Percentiles rank a stretch among this genome's conserved stretches.
Conservation (phyloP, 2,329 filamentous ascomycete genomes). For the Diaporthe ilicicola region DNA sequence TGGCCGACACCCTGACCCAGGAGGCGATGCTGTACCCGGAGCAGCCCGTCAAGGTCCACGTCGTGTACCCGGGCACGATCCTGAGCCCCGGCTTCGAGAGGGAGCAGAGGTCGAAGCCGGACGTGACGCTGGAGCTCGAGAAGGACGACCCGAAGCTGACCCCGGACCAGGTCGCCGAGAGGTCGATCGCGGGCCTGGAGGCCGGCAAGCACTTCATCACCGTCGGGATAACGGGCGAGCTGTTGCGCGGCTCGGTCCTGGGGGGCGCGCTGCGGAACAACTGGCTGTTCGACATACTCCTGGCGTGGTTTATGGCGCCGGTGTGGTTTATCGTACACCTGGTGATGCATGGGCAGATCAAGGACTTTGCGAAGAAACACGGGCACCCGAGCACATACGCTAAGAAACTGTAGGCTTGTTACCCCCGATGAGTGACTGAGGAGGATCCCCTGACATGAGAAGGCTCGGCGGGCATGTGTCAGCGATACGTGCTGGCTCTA, state of each 20-base stretch:
- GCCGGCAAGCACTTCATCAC: slow-evolving; percentile 82
- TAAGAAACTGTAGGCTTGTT: slow-evolving; percentile 40
- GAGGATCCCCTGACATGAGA: not conserved
- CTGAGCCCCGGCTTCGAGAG: slow-evolving; percentile 75
- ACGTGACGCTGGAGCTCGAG: slow-evolving; percentile 81
- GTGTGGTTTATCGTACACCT: slow-evolving; percentile 66
- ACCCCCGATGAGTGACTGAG: not conserved
- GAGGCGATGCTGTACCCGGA: slow-evolving; percentile 89
- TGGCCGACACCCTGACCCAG: slow-evolving; percentile 84
- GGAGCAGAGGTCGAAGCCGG: slow-evolving; percentile 83
- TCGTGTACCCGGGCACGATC: slow-evolving; percentile 87
- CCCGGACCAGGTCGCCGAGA: slow-evolving; percentile 78
- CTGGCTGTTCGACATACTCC: slow-evolving; percentile 66
- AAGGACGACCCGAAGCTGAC: slow-evolving; percentile 82
- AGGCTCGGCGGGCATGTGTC: not conserved
- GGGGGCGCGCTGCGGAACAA: slow-evolving; percentile 67
- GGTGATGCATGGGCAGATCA: slow-evolving; percentile 66
- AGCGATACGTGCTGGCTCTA: no score
- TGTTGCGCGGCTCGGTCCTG: slow-evolving; percentile 72
- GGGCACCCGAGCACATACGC: slow-evolving; percentile 64
- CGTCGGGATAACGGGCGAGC: slow-evolving; percentile 74
- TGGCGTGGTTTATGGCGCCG: slow-evolving; percentile 61
- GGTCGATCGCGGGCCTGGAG: slow-evolving; percentile 78
- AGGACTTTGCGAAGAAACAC: slow-evolving; percentile 62
- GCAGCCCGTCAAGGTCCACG: slow-evolving; percentile 74